Evolutionary conservation across 2,329 filamentous ascomycete genomes (phyloP).

Genomic region (Fusarium ramigenum): DNA sequence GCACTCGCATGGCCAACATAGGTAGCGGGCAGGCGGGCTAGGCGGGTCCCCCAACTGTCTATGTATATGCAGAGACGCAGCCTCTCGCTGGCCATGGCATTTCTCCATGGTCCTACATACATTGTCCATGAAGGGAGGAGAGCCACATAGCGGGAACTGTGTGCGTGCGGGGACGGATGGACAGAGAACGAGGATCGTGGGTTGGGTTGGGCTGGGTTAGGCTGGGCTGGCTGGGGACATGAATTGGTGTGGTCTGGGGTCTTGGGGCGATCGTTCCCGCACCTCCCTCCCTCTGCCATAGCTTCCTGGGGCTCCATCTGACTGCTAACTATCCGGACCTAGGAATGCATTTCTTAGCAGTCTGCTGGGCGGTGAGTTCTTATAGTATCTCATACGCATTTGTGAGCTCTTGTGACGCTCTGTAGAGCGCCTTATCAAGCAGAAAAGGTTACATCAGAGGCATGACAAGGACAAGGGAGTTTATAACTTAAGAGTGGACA

Average conservation of each 20-base stretch:
- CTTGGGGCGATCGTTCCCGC: slow-evolving; percentile 48
- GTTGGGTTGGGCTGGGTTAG: slow-evolving; percentile 11
- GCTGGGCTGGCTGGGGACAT: slow-evolving; percentile 11
- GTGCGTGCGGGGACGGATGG: slow-evolving; percentile 30
- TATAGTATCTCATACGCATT: neutral
- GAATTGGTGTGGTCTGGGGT: slow-evolving; percentile 44
- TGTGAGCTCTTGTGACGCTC: neutral
- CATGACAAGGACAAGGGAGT: slow-evolving; percentile 12
- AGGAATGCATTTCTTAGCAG: neutral
- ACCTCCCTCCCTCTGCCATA: slow-evolving; percentile 38
- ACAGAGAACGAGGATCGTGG: slow-evolving; percentile 23
- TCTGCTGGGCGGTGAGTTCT: neutral
- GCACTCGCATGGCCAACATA: slow-evolving; percentile 25
- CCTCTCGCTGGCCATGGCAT: slow-evolving; percentile 12
- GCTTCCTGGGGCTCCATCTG: neutral
- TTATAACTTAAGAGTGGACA: neutral
- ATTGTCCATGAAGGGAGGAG: slow-evolving; percentile 14
- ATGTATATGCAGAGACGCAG: slow-evolving; percentile 20
- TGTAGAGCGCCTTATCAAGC: neutral
- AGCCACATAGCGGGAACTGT: slow-evolving; percentile 37
- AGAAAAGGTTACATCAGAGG: slow-evolving; percentile 3
- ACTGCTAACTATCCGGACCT: neutral
- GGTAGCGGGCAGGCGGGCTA: slow-evolving; percentile 4
- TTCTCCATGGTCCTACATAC: slow-evolving; percentile 30
- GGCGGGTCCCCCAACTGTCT: slow-evolving; percentile 3